Conservation (phyloP, 2,329 filamentous ascomycete genomes). For the Elsinoe fawcettii region DNA sequence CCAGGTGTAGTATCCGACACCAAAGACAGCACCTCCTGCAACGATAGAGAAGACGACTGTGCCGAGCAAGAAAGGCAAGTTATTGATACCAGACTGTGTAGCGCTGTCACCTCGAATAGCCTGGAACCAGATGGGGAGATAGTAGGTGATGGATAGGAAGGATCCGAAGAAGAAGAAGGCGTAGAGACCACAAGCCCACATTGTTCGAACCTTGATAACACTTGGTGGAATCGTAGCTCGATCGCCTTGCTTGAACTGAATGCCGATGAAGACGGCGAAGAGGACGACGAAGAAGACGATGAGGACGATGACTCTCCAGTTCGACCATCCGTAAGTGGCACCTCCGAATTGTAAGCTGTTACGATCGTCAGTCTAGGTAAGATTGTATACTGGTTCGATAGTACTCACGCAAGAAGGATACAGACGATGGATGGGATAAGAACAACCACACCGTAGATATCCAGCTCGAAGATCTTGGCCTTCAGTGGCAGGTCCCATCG, state of each 20-base stretch:
- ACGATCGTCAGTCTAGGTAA: neutral
- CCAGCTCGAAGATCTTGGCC: conserved; percentile 37
- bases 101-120: conserved; percentile 30
- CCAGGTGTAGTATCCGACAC: conserved; percentile 11
- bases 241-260: conserved; percentile 30
- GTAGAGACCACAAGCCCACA: conserved; percentile 25
- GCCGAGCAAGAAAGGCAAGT: conserved; percentile 31
- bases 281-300: conserved; percentile 26
- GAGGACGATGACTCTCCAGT: conserved; percentile 27
- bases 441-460: conserved; percentile 40
- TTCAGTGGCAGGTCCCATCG: conserved; percentile 19
- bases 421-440: conserved; percentile 43
- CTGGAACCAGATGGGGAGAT: conserved; percentile 36
- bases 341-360: conserved; percentile 30
- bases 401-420: conserved; percentile 36
- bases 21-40: conserved; percentile 18
- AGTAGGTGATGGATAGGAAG: conserved; percentile 26
- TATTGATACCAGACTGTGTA: conserved; percentile 32
- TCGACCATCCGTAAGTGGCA: conserved; percentile 28
- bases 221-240: conserved; percentile 31
- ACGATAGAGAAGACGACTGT: conserved; percentile 20
- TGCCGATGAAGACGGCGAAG: conserved; percentile 28
- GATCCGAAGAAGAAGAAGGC: conserved; percentile 24
- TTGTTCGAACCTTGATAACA: conserved; percentile 26
- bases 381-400: conserved; percentile 30